phyloP scores from a whole-genome alignment of 2,329 filamentous ascomycete genomes.

The Penicillium corylophilum region DNA sequence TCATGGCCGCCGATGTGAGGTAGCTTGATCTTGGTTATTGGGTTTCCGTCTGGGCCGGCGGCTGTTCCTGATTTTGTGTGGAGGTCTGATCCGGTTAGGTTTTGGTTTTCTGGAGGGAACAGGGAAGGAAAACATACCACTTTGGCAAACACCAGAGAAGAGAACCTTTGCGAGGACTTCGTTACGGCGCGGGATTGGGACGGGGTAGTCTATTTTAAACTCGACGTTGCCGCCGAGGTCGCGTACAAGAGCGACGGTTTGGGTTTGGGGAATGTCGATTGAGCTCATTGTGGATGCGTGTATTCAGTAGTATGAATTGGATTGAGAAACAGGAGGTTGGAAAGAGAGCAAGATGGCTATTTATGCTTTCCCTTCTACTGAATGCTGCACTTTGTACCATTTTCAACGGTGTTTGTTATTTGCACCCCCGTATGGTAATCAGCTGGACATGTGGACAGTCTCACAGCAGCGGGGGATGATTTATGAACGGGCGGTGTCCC shows the following conservation, averaged over 20 bases:
- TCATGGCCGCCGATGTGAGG: conserved; percentile 50
- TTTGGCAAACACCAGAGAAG: conserved; percentile 48
- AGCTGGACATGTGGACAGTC: not conserved
- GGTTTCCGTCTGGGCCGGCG: conserved; percentile 38
- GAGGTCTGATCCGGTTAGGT: conserved; percentile 30
- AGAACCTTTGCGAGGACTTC: conserved; percentile 49
- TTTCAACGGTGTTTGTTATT: not conserved
- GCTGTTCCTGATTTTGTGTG: conserved; percentile 43
- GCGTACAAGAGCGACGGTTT: conserved; percentile 45
- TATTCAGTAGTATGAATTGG: not conserved
- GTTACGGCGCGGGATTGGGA: conserved; percentile 38
- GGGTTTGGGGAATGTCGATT: conserved; percentile 22
- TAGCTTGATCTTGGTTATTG: conserved; percentile 46
- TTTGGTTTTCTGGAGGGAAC: not conserved
- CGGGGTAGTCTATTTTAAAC: conserved; percentile 44
- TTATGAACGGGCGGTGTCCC: not conserved
- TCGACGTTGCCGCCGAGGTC: conserved; percentile 42
- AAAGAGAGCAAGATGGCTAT: not conserved
- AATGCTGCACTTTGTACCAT: not conserved
- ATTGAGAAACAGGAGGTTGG: not conserved
- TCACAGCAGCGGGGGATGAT: not conserved
- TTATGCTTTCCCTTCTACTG: not conserved
- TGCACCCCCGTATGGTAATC: not conserved
- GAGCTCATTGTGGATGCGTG: conserved; percentile 10
- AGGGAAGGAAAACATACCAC: conserved; percentile 30